Evolutionary conservation across 495 filamentous ascomycete species (phyloP).

Genomic region (Cladorrhinum samala): DNA sequence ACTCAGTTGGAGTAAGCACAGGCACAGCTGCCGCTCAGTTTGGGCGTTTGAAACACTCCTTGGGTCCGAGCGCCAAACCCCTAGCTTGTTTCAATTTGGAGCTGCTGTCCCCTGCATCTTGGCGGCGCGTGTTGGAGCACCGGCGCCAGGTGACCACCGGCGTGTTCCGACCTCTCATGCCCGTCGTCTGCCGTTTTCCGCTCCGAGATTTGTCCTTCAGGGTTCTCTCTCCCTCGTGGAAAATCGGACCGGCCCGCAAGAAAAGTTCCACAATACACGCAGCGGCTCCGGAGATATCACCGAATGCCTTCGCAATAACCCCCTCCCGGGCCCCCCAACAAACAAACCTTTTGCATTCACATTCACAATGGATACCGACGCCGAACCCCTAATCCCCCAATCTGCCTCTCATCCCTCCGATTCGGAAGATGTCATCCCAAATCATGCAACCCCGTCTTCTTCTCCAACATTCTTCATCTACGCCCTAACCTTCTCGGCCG

Average conservation of each 20-base stretch:
- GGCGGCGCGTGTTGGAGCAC: neutral
- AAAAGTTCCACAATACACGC: too few species aligned
- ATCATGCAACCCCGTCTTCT: neutral
- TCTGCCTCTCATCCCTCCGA: neutral
- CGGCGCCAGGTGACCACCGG: neutral
- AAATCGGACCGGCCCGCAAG: too few species aligned
- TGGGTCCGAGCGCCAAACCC: conserved; percentile 24
- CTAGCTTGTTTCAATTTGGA: conserved; percentile 25
- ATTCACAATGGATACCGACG: too few species aligned
- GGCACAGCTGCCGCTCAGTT: neutral
- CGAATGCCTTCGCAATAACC: too few species aligned
- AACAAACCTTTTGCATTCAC: too few species aligned
- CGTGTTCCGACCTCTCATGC: neutral
- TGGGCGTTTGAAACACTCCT: conserved; percentile 19
- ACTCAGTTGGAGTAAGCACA: conserved; percentile 3
- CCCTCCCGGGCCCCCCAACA: too few species aligned
- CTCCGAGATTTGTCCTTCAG: too few species aligned
- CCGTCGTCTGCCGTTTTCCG: neutral
- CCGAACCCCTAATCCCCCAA: neutral
- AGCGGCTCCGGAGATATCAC: too few species aligned
- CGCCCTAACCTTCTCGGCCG: conserved; percentile 71
- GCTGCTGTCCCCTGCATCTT: neutral
- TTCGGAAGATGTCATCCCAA: conserved; percentile 3
- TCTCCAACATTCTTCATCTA: conserved; percentile 52
- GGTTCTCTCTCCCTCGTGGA: too few species aligned